Conservation (phyloP, 192 early-diverging fungal genomes). For the Backusella morwellensis region DNA sequence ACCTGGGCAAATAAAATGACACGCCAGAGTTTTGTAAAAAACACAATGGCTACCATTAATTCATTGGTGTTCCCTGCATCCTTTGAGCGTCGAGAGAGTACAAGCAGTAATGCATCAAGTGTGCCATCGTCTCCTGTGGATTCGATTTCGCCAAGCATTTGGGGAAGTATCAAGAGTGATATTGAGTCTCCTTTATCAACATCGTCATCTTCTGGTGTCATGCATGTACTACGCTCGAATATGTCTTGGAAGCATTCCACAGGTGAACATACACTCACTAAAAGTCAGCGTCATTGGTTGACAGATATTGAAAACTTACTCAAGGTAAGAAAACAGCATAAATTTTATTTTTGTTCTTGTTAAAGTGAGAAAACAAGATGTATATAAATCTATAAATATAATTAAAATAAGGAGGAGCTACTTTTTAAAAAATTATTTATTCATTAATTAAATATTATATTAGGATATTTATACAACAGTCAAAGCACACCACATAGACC, state of each 20-base stretch:
- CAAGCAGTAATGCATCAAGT: not conserved
- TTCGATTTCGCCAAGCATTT: not conserved
- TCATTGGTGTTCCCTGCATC: not conserved
- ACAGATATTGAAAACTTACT: slow-evolving; percentile 6
- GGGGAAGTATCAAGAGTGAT: slow-evolving; percentile 1
- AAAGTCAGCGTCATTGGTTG: not conserved
- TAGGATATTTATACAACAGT: slow-evolving; percentile 10
- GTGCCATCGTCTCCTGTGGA: not conserved
- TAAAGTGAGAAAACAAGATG: not conserved
- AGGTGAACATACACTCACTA: not conserved
- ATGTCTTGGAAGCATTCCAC: not conserved
- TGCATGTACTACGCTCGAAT: not conserved
- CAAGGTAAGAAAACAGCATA: not conserved
- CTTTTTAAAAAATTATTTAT: not conserved
- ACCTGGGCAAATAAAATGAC: slow-evolving; percentile 63
- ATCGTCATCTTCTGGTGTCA: not conserved
- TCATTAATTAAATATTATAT: not conserved
- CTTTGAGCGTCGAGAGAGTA: not conserved
- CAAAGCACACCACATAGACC: slow-evolving; percentile 6
- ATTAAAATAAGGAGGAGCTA: not conserved
- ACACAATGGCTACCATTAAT: slow-evolving; percentile 50
- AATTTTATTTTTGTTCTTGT: not conserved
- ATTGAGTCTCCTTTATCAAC: not conserved
- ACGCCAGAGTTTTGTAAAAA: slow-evolving; percentile 66
- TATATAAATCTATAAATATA: not conserved